Percentiles rank a stretch among this genome's conserved stretches.
phyloP scores from a whole-genome alignment of 2,329 filamentous ascomycete species.

The Cadophora gregata region DNA sequence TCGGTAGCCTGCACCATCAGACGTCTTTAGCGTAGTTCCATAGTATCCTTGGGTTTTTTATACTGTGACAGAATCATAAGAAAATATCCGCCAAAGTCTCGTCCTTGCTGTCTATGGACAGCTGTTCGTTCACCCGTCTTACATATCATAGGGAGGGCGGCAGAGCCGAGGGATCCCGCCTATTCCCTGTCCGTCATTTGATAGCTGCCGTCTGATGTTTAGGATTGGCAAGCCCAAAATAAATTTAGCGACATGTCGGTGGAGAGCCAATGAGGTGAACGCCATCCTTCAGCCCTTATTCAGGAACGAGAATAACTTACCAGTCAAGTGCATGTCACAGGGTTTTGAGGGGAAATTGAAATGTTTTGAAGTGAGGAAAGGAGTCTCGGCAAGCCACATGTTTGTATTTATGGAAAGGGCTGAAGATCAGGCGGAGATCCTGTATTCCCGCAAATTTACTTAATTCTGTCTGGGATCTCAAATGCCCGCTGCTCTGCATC shows the following conservation, averaged over 20 bases:
- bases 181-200: background rate
- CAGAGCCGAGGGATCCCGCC: background rate
- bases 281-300: background rate
- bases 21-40: too few relatives aligned
- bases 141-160: background rate
- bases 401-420: background rate
- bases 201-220: background rate
- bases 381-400: slow-evolving; percentile 10
- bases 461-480: background rate
- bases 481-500: background rate
- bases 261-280: background rate
- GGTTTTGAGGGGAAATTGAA: background rate
- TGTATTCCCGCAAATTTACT: background rate
- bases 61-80: background rate
- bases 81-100: background rate
- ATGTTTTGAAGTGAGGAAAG: background rate
- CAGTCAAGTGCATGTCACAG: background rate
- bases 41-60: background rate
- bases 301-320: background rate
- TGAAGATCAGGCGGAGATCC: background rate
- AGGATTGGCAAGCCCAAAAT: slow-evolving; percentile 14
- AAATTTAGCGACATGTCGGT: slow-evolving; percentile 1
- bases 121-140: background rate
- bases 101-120: background rate
- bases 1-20: too few relatives aligned